Base-by-base conservation (phyloP, 306 rosid species). In the Astragalus membranaceus region DNA sequence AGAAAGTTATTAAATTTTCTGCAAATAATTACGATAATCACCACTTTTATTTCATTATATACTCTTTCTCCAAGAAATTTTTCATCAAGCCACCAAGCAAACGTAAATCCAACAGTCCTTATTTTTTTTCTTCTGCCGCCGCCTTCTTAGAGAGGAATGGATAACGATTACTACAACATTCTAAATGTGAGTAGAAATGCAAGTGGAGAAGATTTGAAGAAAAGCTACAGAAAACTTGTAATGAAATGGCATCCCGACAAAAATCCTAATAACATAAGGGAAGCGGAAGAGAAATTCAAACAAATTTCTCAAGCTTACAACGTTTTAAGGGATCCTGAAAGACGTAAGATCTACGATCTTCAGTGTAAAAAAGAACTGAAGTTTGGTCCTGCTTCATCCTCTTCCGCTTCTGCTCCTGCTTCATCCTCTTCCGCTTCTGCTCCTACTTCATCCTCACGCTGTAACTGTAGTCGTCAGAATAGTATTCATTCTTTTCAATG, bases 211-310 rank as follows among this genome's bases (percentile, higher is more conserved):
- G 99, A 91, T 79, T 84, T 95, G 79, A 88, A 83, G 72, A 87
- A 84, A 41, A 84, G 95, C 0, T 95, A 95, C 75, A 89, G 79
- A 86, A 77, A 92, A 51, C 75, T 95, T 1, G 99, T 96, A 0
- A 81, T 88, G 85, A 86, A 86, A 23, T 91, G 96, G 97, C 99
- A 91, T 72, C 99, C 99, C 0, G 97, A 95, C 79, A 95, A 95
- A 79, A 89, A 95, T 74, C 96, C 89, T 0, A 76, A 39, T 0
- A 81, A 86, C 41, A 84, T 84, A 9, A 67, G 59, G 9, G 95
- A 95, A n/a, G 95, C 96, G 0, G 96, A 95, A 59, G 82, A 87
- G 65, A 91, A 89, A 69, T 95, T 95, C 86, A 95, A 89, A 64
- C 91, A 69, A 60, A 86, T 95, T 65, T 95, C 96, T 7, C 96